Evolutionary conservation across 148 eudicot genomes (phyloP).

Genomic region (Amaranthus cruentus): DNA sequence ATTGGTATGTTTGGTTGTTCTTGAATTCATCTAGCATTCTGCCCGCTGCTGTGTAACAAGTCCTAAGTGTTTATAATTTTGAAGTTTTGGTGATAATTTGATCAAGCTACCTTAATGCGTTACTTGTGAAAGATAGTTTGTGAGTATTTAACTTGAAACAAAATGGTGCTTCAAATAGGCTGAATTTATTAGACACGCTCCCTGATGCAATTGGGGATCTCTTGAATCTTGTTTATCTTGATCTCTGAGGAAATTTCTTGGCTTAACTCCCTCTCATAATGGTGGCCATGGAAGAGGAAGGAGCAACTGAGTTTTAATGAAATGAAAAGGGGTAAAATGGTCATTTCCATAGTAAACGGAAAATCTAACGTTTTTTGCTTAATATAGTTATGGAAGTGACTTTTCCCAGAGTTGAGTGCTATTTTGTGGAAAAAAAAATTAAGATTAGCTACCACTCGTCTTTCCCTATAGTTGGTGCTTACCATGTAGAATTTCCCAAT

Average conservation of each 20-base stretch:
- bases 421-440: neutral
- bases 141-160: constrained; percentile 1
- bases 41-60: neutral
- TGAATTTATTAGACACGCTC: neutral
- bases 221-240: constrained; percentile 50
- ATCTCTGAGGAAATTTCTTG: constrained; percentile 60
- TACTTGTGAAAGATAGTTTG: constrained; percentile 4
- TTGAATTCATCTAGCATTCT: neutral
- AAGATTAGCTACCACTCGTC: neutral
- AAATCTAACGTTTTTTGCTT: too few species aligned
- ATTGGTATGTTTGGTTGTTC: neutral
- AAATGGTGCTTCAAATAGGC: constrained; percentile 4
- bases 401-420: too few species aligned
- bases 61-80: neutral
- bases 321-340: too few species aligned
- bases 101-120: neutral
- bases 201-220: constrained; percentile 71
- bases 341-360: too few species aligned
- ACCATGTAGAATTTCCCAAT: too few species aligned
- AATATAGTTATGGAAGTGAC: too few species aligned
- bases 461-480: neutral
- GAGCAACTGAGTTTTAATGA: too few species aligned
- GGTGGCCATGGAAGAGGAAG: constrained; percentile 17
- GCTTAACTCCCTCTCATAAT: constrained; percentile 44
- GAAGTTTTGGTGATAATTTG: constrained; percentile 2